Conservation (phyloP, 306 rosid species). For the Psophocarpus tetragonolobus region DNA sequence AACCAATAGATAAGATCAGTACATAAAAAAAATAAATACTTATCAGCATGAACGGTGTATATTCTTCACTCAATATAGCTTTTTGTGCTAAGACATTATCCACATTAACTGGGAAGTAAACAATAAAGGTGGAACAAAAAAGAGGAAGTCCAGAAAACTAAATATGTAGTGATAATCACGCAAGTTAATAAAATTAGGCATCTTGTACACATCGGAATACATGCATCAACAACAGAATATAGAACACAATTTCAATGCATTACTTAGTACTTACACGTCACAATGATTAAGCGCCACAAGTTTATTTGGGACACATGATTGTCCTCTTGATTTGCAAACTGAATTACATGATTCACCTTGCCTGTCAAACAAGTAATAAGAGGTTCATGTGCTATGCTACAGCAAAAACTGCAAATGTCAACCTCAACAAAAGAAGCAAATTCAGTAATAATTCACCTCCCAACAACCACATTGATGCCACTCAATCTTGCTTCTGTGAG, state of each 20-base stretch:
- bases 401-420: constrained; percentile 30
- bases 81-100: constrained; percentile 25
- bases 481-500: constrained; percentile 67
- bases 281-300: constrained; percentile 82
- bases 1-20: constrained; percentile 11
- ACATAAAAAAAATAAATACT: constrained; percentile 24
- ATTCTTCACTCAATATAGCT: not conserved
- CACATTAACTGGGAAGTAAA: not conserved
- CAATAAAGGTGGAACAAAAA: constrained; percentile 3
- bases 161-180: not conserved
- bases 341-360: constrained; percentile 87
- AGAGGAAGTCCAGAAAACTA: not conserved
- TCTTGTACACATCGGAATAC: constrained; percentile 20
- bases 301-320: constrained; percentile 87
- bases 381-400: constrained; percentile 38
- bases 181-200: not conserved
- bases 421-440: constrained; percentile 9
- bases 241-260: constrained; percentile 9
- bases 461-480: constrained; percentile 81
- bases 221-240: constrained; percentile 14
- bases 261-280: constrained; percentile 82
- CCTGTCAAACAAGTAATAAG: constrained; percentile 53
- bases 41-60: constrained; percentile 22
- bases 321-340: constrained; percentile 85
- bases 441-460: constrained; percentile 59